phyloP scores from a whole-genome alignment of 345 rosid species.

The Geranium rotundifolium region DNA sequence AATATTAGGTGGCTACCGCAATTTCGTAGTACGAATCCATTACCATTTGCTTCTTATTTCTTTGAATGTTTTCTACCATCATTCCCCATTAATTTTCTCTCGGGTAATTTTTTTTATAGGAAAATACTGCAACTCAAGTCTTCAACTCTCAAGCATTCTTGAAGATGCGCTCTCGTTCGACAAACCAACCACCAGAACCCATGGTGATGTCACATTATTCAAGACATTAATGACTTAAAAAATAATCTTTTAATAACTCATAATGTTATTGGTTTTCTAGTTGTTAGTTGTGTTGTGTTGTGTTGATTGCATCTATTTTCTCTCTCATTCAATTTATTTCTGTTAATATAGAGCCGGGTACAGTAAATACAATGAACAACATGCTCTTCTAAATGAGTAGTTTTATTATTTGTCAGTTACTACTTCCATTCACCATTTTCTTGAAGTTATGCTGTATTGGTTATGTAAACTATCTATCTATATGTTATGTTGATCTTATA shows the following conservation, averaged over 20 bases:
- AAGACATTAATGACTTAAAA: not conserved
- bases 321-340: not conserved
- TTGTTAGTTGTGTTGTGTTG: not conserved
- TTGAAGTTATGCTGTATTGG: not conserved
- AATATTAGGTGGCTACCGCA: constrained; percentile 93
- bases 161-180: constrained; percentile 83
- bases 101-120: constrained; percentile 34
- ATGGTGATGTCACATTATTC: constrained; percentile 48
- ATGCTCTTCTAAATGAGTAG: not conserved
- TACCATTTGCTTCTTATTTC: constrained; percentile 6
- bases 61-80: constrained; percentile 1
- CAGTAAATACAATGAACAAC: not conserved
- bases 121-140: constrained; percentile 48
- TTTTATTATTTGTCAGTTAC: not conserved
- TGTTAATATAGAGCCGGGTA: not conserved
- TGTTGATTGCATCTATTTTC: not conserved
- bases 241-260: not conserved
- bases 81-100: constrained; percentile 9
- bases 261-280: not conserved
- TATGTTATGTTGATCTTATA: constrained; percentile 9
- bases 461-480: not conserved
- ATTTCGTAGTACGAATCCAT: constrained; percentile 63
- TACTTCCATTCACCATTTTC: not conserved
- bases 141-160: constrained; percentile 88
- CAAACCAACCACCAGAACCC: constrained; percentile 77